Conservation (phyloP, 176 grass and related monocot species). For the Lolium rigidum region DNA sequence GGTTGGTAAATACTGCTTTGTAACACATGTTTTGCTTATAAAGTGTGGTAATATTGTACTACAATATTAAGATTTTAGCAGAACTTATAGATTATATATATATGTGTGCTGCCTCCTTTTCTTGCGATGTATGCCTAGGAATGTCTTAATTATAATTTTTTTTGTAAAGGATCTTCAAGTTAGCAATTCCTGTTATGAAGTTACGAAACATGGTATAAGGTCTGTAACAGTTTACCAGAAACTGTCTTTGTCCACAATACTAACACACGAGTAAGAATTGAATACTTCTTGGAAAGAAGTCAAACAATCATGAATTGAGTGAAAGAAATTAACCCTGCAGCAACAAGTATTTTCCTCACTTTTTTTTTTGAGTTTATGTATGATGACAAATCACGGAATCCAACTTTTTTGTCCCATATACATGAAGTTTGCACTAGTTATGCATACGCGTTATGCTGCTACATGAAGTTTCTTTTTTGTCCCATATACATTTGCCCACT, state of each 20-base stretch:
- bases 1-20: conserved; percentile 52
- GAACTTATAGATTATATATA: background rate
- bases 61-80: background rate
- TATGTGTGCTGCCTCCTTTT: background rate
- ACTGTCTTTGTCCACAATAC: background rate
- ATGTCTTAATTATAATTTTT: conserved; percentile 16
- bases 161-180: background rate
- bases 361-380: conserved; percentile 2
- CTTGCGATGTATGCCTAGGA: background rate
- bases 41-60: conserved; percentile 5
- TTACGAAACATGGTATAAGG: background rate
- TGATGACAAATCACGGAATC: background rate
- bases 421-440: conserved; percentile 12
- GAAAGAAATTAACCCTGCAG: background rate
- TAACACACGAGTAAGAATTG: background rate
- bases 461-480: background rate
- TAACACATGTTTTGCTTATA: conserved; percentile 5
- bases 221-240: background rate
- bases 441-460: too few species aligned
- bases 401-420: too few species aligned
- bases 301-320: background rate
- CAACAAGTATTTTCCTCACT: background rate
- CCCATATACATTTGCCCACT: too few species aligned
- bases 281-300: background rate
- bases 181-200: background rate